A percentile compares a stretch with the other conserved stretches of the same genome.
Evolutionary conservation across 345 rosid species (phyloP).

Genomic region (Aegle marmelos): DNA sequence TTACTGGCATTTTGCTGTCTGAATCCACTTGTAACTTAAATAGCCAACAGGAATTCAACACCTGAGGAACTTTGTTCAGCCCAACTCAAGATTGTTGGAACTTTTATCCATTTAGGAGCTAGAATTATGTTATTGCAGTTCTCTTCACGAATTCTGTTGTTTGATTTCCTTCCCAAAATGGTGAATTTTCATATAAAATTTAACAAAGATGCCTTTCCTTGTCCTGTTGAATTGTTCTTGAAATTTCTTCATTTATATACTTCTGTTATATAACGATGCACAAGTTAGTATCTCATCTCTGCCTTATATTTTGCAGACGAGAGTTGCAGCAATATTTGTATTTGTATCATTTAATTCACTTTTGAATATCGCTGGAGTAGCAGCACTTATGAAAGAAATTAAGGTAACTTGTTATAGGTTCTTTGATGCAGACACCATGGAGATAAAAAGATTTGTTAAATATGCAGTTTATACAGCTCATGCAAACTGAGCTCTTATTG

Average conservation of each 20-base stretch:
- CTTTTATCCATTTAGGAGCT: neutral
- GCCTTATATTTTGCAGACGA: constrained; percentile 52
- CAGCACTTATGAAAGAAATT: constrained; percentile 73
- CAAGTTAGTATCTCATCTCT: constrained; percentile 5
- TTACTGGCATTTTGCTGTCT: neutral
- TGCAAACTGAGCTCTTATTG: neutral
- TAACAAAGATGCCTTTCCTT: neutral
- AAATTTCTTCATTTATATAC: neutral
- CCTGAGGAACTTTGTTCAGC: neutral
- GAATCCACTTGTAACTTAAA: neutral
- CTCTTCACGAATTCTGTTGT: neutral
- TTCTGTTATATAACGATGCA: neutral
- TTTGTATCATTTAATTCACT: constrained; percentile 88
- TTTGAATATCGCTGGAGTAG: constrained; percentile 79
- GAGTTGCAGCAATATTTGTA: constrained; percentile 82
- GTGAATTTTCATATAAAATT: neutral
- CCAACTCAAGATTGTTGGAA: neutral
- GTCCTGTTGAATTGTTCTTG: neutral
- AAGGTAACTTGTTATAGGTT: constrained; percentile 44
- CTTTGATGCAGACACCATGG: neutral
- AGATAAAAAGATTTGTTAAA: no score
- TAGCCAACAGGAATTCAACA: neutral
- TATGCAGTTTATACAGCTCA: no score
- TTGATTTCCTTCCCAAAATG: neutral
- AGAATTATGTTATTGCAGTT: neutral